Base-by-base conservation (phyloP, 768 basidiomycete species). In the Leucosporidium yakuticum region DNA sequence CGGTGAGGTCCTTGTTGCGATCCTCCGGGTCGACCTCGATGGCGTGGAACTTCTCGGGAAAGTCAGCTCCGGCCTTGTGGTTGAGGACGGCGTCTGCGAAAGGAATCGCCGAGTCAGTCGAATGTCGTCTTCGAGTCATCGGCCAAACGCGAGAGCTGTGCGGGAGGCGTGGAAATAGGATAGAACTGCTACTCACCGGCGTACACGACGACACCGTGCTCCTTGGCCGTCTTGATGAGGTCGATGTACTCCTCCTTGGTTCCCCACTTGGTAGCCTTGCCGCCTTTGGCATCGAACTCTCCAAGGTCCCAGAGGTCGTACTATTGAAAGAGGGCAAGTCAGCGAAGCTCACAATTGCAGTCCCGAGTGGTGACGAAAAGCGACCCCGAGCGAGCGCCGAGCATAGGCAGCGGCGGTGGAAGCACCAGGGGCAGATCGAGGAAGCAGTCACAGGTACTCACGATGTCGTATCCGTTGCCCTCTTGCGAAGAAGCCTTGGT, bases 61-160 rank as follows among this genome's bases (percentile, higher is more conserved):
- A 75, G 70, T 82, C 80, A 19, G 80, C 80, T 12, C 80, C 80
- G 21, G 78, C 74, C 76, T 79, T 80, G 78, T 81, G 80, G 69
- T 81, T 81, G 60, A 81, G 69, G 21, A 81, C 81, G 2, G 79
- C 79, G 64, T 80, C 79, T 50, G 54, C 51, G 31, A 67, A 59
- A 31, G 48, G 34, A 12, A 23, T 34, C 29, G 54, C 29, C 29
- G 21, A 50, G 31, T 27, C 39, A 44, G 39, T 44, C 39, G 6
- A 15, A 8, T 44, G 39, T 44, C 39, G 39, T 15, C 39, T 7
- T 6, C 6, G 12, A 12, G 12, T 12, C 20, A 7, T 19, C 48
- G n/a, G 7, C 4, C 6, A 49, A 6, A 6, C 17, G 17, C 7
- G 4, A 6, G 6, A 6, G 48, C 20, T 49, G 6, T 6, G n/a